These are phyloP conservation scores for Comarum palustre DNA, from an alignment of 306 rosid genomes.

Conservation along the genomic window DNA sequence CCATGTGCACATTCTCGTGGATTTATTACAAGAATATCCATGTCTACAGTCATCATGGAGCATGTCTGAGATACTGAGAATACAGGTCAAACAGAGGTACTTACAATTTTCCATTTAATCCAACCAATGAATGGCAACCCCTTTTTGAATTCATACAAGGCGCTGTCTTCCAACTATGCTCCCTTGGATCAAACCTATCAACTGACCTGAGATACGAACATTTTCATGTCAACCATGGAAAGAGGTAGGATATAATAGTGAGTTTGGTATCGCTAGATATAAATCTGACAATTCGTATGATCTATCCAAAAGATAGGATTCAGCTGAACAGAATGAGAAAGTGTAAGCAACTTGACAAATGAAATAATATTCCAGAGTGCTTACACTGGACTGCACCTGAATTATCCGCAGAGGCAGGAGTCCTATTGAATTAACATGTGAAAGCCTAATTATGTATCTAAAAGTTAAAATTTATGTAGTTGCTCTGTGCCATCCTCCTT, in stretches of 20 bases:
- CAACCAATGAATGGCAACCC: slow-evolving; percentile 54
- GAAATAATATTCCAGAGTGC: not conserved
- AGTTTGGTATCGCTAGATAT: not conserved
- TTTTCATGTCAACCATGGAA: not conserved
- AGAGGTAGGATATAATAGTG: not conserved
- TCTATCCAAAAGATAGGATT: not conserved
- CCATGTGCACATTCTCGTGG: not conserved
- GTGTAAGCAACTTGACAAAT: not conserved
- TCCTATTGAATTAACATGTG: not conserved
- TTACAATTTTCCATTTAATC: slow-evolving; percentile 56
- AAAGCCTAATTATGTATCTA: not conserved
- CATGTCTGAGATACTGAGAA: not conserved
- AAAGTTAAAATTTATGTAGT: not conserved
- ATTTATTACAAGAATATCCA: not conserved
- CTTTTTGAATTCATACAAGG: slow-evolving; percentile 43
- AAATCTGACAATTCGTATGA: not conserved
- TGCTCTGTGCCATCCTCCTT: not conserved
- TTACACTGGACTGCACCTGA: not conserved
- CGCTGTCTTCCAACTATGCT: slow-evolving; percentile 65
- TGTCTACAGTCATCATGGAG: slow-evolving; percentile 12
- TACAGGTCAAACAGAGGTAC: slow-evolving; percentile 24
- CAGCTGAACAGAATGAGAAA: not conserved
- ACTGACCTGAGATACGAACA: slow-evolving; percentile 49
- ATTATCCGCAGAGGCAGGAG: not conserved
- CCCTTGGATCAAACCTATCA: slow-evolving; percentile 83